These are phyloP conservation scores for Orobanche coerulescens DNA, from an alignment of 257 asterid genomes.

Conservation along the genomic window DNA sequence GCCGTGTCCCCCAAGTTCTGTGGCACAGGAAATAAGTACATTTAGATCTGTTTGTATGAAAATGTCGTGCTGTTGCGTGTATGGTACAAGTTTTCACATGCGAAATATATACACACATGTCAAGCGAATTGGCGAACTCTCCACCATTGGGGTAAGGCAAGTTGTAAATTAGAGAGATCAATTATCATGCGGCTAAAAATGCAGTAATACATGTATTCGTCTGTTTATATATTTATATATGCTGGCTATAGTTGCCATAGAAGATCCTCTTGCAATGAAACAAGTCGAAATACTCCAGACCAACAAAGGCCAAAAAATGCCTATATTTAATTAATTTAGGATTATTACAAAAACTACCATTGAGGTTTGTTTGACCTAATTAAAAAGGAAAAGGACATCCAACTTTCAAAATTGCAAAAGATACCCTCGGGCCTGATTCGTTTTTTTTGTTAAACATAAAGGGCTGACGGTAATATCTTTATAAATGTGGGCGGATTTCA, in stretches of 20 bases:
- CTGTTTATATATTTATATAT: background rate
- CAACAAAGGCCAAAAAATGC: background rate
- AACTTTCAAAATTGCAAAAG: too few relatives aligned
- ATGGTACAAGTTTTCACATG: background rate
- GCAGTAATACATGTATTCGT: background rate
- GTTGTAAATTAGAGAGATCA: background rate
- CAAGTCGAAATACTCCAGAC: background rate
- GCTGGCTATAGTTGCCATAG: background rate
- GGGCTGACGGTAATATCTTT: too few relatives aligned
- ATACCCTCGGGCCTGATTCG: too few relatives aligned
- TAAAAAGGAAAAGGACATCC: too few relatives aligned
- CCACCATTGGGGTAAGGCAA: background rate
- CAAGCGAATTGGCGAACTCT: background rate
- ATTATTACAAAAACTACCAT: too few relatives aligned
- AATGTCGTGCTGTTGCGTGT: background rate
- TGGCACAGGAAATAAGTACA: background rate
- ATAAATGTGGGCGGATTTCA: too few relatives aligned
- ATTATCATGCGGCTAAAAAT: background rate
- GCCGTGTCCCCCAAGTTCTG: conserved; percentile 75
- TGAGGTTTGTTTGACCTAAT: background rate
- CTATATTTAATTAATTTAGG: too few relatives aligned
- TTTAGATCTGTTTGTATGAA: background rate
- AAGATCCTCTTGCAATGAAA: background rate
- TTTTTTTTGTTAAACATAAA: too few relatives aligned
- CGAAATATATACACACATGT: background rate